A percentile compares a stretch with the other conserved stretches of the same genome.
Conservation (phyloP, 2,329 filamentous ascomycete genomes). For the Knoxdaviesia capensis region DNA sequence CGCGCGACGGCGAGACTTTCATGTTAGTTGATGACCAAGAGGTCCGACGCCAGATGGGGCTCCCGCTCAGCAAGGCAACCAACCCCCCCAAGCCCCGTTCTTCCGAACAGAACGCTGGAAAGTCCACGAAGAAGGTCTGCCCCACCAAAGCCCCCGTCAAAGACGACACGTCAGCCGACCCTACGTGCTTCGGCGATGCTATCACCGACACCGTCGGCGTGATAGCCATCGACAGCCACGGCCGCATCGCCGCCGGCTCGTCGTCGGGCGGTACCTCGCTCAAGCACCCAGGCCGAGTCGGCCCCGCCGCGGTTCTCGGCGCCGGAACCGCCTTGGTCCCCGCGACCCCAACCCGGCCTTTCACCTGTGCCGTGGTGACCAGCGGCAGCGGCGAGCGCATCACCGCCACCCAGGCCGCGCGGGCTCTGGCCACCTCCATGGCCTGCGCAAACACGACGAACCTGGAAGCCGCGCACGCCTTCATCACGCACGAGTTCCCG, state of each 20-base stretch:
- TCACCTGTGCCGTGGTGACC: constrained; percentile 31
- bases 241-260: constrained; percentile 81
- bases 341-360: constrained; percentile 28
- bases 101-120: neutral
- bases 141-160: neutral
- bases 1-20: no score
- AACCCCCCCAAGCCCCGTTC: neutral
- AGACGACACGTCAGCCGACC: neutral
- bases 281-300: constrained; percentile 85
- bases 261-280: constrained; percentile 97
- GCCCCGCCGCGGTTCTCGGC: constrained; percentile 81
- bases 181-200: constrained; percentile 17
- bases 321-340: constrained; percentile 80
- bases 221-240: constrained; percentile 72
- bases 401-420: constrained; percentile 79
- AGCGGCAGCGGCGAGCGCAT: constrained; percentile 97
- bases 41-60: no score
- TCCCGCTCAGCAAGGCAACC: constrained; percentile 1
- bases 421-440: no score
- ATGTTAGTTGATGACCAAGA: no score
- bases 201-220: constrained; percentile 91
- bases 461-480: no score
- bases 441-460: no score
- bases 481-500: no score
- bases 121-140: no score